Evolutionary conservation across 2,329 filamentous ascomycete genomes (phyloP).

Genomic region (Fusarium floridanum): DNA sequence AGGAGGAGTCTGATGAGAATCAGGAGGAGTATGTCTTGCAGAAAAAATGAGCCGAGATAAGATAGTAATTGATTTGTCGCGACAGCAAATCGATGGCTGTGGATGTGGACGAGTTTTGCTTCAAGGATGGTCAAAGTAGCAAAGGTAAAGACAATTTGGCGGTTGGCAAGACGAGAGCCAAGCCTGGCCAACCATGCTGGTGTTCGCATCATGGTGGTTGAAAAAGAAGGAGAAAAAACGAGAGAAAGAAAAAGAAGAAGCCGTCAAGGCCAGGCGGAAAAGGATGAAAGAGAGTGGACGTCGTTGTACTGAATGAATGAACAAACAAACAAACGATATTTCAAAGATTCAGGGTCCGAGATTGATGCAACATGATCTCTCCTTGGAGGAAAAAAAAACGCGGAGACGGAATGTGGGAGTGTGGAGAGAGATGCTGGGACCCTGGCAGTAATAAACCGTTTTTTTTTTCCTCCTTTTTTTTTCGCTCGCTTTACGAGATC

Average conservation of each 20-base stretch:
- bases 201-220: background rate
- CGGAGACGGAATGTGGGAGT: background rate
- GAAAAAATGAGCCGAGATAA: slow-evolving; percentile 11
- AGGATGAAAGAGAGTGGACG: background rate
- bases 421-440: background rate
- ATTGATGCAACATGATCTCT: slow-evolving; percentile 4
- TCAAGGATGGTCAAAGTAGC: background rate
- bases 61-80: background rate
- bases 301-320: background rate
- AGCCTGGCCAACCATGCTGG: background rate
- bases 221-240: background rate
- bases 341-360: background rate
- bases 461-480: background rate
- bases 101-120: slow-evolving; percentile 1
- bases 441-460: background rate
- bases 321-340: background rate
- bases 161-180: background rate
- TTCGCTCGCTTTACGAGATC: background rate
- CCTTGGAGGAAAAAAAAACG: background rate
- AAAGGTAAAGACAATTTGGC: background rate
- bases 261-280: background rate
- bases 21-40: slow-evolving; percentile 50
- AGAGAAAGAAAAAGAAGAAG: background rate
- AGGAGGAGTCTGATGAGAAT: slow-evolving; percentile 40
- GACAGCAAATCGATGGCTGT: slow-evolving; percentile 3